These are phyloP conservation scores for Vitis vinifera DNA, from an alignment of 164 flowering plant species.

Conservation along the genomic window DNA sequence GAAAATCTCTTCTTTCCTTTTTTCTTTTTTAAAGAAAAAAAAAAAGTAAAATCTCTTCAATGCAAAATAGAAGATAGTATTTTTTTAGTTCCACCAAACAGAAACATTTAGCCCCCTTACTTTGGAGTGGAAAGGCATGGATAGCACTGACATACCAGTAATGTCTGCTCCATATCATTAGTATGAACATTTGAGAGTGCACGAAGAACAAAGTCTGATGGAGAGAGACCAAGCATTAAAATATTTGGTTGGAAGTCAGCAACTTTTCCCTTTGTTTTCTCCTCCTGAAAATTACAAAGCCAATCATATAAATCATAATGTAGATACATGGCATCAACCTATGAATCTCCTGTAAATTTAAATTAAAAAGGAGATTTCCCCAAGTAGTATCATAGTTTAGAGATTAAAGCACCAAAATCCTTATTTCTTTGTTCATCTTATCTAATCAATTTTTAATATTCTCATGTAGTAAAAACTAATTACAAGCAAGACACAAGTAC, in stretches of 20 bases:
- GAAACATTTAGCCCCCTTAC: not conserved
- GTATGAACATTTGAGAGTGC: slow-evolving; percentile 71
- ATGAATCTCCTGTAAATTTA: not conserved
- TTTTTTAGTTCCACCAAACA: not conserved
- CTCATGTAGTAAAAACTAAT: too few species aligned
- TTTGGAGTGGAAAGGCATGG: not conserved
- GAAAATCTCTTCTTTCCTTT: too few species aligned
- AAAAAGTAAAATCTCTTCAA: not conserved
- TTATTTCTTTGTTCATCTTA: not conserved
- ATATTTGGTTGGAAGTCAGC: slow-evolving; percentile 65
- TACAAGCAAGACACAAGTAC: too few species aligned
- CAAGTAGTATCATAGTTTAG: not conserved
- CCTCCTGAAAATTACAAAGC: slow-evolving; percentile 59
- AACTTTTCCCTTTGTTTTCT: slow-evolving; percentile 47
- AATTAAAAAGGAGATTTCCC: not conserved
- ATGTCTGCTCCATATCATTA: slow-evolving; percentile 88
- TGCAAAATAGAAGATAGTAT: not conserved
- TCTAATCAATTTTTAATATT: too few species aligned
- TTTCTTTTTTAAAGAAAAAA: too few species aligned
- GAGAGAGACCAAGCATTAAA: slow-evolving; percentile 78
- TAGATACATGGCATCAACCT: not conserved
- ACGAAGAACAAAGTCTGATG: slow-evolving; percentile 82
- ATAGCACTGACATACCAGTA: slow-evolving; percentile 52
- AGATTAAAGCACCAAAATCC: not conserved
- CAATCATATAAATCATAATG: not conserved